Conservation (phyloP, 345 rosid species). For the Eucalyptus victrix region DNA sequence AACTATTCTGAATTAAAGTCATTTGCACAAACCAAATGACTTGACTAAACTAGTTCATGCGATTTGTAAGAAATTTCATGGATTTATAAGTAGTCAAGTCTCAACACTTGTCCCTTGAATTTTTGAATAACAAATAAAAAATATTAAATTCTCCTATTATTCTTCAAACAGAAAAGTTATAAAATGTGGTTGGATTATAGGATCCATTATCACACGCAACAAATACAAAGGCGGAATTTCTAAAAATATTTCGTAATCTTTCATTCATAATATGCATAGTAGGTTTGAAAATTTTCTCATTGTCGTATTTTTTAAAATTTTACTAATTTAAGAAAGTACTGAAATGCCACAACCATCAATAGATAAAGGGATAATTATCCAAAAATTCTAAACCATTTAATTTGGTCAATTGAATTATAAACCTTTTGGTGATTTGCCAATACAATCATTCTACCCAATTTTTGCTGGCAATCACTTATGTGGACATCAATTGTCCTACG, state of each 20-base stretch:
- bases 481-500: background rate
- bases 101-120: background rate
- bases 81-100: background rate
- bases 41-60: background rate
- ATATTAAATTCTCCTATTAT: background rate
- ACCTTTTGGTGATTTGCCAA: background rate
- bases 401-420: background rate
- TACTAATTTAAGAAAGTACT: background rate
- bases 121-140: background rate
- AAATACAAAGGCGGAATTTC: background rate
- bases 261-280: background rate
- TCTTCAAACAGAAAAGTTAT: background rate
- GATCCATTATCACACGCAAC: background rate
- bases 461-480: background rate
- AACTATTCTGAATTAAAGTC: background rate
- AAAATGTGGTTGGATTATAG: background rate
- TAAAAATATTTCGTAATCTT: background rate
- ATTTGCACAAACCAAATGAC: background rate
- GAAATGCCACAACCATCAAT: background rate
- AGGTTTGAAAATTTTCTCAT: background rate
- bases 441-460: background rate
- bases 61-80: background rate
- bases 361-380: background rate
- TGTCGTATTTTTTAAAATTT: background rate
- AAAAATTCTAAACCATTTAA: background rate